Base-by-base conservation (phyloP, 129 eudicot genomes). In the Glebionis coronaria region DNA sequence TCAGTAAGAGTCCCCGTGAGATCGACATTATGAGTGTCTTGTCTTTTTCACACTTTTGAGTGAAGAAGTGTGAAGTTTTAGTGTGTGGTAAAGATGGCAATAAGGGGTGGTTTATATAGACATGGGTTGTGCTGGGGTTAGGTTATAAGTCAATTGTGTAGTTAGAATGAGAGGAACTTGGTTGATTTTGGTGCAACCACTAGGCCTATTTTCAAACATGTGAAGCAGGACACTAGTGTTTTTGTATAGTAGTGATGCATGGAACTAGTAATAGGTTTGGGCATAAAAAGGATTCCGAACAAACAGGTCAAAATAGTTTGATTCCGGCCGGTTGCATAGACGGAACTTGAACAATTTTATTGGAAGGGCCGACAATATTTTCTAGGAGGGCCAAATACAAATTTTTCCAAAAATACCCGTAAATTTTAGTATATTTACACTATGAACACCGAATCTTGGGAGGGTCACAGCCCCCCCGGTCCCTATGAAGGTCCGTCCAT, bases 131-230 rank as follows among this genome's bases (percentile, higher is more conserved):
- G 60, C 44, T 63, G 77, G 47, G 56, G 18, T 77, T 74, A 74
- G 83, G 78, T 80, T 65, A 12, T 65, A 61, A 70, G 78, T 84
- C 76, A 77, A 77, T 16, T 52, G 82, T 57, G 77, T 68, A 60
- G 73, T 73, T 61, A 69, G 70, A 69, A 73, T 65, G 23, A n/a
- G 46, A 51, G 49, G 62, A 60, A 61, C 70, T 76, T 68, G 16
- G 65, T 35, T 76, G 65, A 76, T 68, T 76, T 68, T 68, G 80
- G 80, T 76, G 80, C 75, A 76, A 76, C 80, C 75, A 76, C 80
- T 76, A 59, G 65, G 40, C 47, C 42, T 75, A 44, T 60, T 51
- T 58, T 68, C 21, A 38, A 66, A 27, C 14, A 47, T 6, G 67
- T 57, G 73, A 50, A 60, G 63, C 69, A 75, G 27, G 65, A 60